Conservation (phyloP, 1,284 basidiomycete species). For the Cystobasidium sp. region DNA sequence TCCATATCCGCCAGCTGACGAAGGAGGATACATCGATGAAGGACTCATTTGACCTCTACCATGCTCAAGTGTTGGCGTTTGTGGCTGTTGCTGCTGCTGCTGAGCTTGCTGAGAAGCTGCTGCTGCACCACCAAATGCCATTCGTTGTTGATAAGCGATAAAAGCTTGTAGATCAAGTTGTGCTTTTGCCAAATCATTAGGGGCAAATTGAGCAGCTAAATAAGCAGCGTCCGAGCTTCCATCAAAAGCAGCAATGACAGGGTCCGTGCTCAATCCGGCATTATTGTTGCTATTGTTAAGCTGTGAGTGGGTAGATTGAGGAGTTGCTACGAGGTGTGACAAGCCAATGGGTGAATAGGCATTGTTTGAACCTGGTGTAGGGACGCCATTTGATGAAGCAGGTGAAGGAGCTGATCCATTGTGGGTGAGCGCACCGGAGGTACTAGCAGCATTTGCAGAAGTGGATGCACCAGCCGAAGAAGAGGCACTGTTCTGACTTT, state of each 20-base stretch:
- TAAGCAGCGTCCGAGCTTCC: slow-evolving; percentile 20
- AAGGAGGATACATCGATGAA: neutral
- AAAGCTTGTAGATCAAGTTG: slow-evolving; percentile 35
- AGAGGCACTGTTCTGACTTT: slow-evolving; percentile 7
- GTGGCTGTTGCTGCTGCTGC: slow-evolving; percentile 11
- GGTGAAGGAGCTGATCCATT: slow-evolving; percentile 33
- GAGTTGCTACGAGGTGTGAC: slow-evolving; percentile 3
- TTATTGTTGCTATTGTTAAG: neutral
- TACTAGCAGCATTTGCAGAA: neutral
- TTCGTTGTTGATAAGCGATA: slow-evolving; percentile 37
- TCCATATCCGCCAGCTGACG: neutral
- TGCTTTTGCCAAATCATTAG: slow-evolving; percentile 28
- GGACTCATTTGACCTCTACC: slow-evolving; percentile 14
- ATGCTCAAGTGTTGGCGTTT: slow-evolving; percentile 5
- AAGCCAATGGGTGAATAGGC: slow-evolving; percentile 34
- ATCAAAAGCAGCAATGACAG: slow-evolving; percentile 12
- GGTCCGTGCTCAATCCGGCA: neutral
- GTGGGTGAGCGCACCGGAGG: neutral
- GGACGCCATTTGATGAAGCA: slow-evolving; percentile 31
- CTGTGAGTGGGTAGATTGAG: slow-evolving; percentile 14
- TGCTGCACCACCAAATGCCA: slow-evolving; percentile 11
- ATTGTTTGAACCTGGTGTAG: slow-evolving; percentile 22
- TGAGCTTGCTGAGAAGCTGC: neutral
- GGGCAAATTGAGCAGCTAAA: slow-evolving; percentile 19
- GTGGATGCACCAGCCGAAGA: no score